Evolutionary conservation across 2,329 filamentous ascomycete species (phyloP), one percentile per base, ranked within the genome.

Genomic region (Sodiomyces alkalinus): DNA sequence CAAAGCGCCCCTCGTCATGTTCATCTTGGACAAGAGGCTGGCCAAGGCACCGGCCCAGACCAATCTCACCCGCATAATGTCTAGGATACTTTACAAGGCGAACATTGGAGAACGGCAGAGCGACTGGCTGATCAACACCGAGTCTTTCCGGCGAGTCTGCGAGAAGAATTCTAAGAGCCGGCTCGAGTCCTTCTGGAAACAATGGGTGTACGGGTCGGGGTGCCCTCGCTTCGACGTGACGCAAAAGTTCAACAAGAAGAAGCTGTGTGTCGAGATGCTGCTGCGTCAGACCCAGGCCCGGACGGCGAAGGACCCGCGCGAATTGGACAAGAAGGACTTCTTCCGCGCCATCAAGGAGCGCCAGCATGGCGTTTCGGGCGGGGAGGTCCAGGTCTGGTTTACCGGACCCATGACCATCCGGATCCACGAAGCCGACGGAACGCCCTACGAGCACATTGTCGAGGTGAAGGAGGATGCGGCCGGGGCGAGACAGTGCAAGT

Each of bases 341-440:
- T 68, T 92, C 55, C 70, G 82, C 30, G 79, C 90, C 39, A 71
- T 87, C 31, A 81, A 92, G 41, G 86, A 96, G 51, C 70, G 78
- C 26, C 65, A 73, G 7, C 64, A 75, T 35, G 69, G 69, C 18
- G 67, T 92, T 19, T 74, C 73, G 32, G 67, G 74, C 11, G 76
- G 74, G 10, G 67, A 73, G 29, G 58, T 82, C 11, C 80, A 82
- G 38, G 68, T 74, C n/a, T 67, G 82, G 2, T 96, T 96, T 44
- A 90, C 85, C 1, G 90, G 90, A 0, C 87, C 90, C 0, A 93
- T 98, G 81, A 98, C 90, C 0, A 87, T 98, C 37, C 69, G 90
- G 18, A 94, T 98, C 37, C 90, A 98, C 54, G 90, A 98, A 57
- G 90, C 90, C 15, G 92, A 98, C 45, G 90, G 90, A 7, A 96